These are phyloP conservation scores for Colletotrichum acutatum DNA, from an alignment of 2,329 filamentous ascomycete species.

Conservation along the genomic window DNA sequence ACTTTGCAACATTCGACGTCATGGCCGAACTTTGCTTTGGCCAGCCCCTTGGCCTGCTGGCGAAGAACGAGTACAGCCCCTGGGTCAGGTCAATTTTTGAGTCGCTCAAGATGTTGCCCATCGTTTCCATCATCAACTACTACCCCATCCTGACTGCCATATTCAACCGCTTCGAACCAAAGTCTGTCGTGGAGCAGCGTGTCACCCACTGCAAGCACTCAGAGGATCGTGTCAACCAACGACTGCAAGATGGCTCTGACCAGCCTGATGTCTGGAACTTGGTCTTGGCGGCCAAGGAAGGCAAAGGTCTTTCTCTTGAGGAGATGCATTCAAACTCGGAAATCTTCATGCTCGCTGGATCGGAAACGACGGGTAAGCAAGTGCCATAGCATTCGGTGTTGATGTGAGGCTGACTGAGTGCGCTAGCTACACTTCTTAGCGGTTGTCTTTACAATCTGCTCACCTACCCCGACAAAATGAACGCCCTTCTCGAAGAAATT, in stretches of 20 bases:
- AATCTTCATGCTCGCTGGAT: conserved; percentile 43
- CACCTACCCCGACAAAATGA: conserved; percentile 42
- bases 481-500: conserved; percentile 50
- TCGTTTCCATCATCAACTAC: conserved; percentile 40
- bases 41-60: conserved; percentile 35
- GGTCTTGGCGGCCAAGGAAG: conserved; percentile 37
- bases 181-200: conserved; percentile 38
- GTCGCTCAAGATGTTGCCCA: conserved; percentile 40
- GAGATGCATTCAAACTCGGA: conserved; percentile 35
- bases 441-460: conserved; percentile 43
- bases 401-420: conserved; percentile 38
- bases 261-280: conserved; percentile 42
- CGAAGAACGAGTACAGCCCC: conserved; percentile 37
- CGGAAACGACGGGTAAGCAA: conserved; percentile 44
- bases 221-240: conserved; percentile 42
- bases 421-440: conserved; percentile 45
- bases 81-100: conserved; percentile 39
- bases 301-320: conserved; percentile 24
- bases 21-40: conserved; percentile 40
- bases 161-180: conserved; percentile 39
- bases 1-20: conserved; percentile 39
- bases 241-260: conserved; percentile 40
- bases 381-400: too few species aligned
- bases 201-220: conserved; percentile 38
- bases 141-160: conserved; percentile 38